phyloP scores from a whole-genome alignment of 805 yeast species.

The Starmera quercuum region DNA sequence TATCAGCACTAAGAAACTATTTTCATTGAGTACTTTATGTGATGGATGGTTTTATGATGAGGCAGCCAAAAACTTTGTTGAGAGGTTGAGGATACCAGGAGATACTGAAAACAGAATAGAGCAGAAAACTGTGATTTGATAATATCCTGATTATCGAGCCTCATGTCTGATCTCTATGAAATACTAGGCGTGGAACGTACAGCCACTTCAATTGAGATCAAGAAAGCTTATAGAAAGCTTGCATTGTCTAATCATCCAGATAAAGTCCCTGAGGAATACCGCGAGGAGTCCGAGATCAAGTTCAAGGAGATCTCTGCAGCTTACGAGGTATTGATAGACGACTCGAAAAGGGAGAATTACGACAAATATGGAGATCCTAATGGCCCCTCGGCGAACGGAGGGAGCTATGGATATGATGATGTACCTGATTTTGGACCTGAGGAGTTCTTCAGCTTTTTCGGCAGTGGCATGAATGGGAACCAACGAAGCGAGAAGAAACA shows the following conservation, averaged over 20 bases:
- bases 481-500: slow-evolving; percentile 3
- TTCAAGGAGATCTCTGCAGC: slow-evolving; percentile 86
- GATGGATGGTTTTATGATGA: no score
- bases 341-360: slow-evolving; percentile 46
- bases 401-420: slow-evolving; percentile 28
- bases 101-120: no score
- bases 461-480: slow-evolving; percentile 16
- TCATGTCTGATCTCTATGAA: slow-evolving; percentile 37
- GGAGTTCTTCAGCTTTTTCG: slow-evolving; percentile 70
- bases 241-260: slow-evolving; percentile 89
- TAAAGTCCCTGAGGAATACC: slow-evolving; percentile 60
- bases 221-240: slow-evolving; percentile 74
- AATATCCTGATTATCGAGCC: no score
- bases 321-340: slow-evolving; percentile 76
- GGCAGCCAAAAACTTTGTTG: no score
- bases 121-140: no score
- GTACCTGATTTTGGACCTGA: slow-evolving; percentile 51
- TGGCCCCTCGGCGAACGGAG: slow-evolving; percentile 22
- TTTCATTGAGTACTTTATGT: no score
- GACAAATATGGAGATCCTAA: slow-evolving; percentile 45
- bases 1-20: no score
- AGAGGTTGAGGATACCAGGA: no score
- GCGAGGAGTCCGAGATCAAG: slow-evolving; percentile 64
- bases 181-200: slow-evolving; percentile 59
- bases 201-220: slow-evolving; percentile 68